Base-by-base conservation (phyloP, 2,329 filamentous ascomycete species). In the Sarocladiaceae sp. region DNA sequence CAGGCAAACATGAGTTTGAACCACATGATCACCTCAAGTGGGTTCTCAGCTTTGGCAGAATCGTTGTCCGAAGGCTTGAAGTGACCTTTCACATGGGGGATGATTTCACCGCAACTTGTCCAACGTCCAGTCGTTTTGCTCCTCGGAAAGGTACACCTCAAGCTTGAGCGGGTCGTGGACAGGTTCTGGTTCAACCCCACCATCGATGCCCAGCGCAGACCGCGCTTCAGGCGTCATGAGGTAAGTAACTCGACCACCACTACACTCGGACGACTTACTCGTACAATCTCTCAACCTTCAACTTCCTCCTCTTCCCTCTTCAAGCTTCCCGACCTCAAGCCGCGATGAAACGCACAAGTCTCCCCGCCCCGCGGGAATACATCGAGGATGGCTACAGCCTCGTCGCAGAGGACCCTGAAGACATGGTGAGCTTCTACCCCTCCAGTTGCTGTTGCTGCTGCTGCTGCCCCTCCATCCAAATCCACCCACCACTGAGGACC, bases 361-460 rank as follows among this genome's bases (percentile, higher is more conserved):
- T 43, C 18, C 40, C 40, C 12, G 40, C 19, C 21, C 40, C 40
- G 13, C 40, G 40, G 10, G 40, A 43, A 27, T 43, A 6, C 18
- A 21, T 43, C 26, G 40, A 43, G 40, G 40, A 43, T 5, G 40
- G 40, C 29, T 32, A 33, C 40, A 33, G 16, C 27, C 40, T 43
- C 11, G 29, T 32, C 16, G 40, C 40, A n/a, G 68, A 70, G 44
- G 67, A 70, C 52, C 62, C 67, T 31, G 67, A 70, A 53, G 67
- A 70, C 53, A 72, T 73, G 67, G 68, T 70, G 45, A 48, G 63
- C 50, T 24, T 26, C 20, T 15, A 42, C 35, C 31, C 20, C 45
- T 21, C 35, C 34, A 33, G 26, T 24, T n/a, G n/a, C n/a, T n/a
- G n/a, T n/a, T n/a, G n/a, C n/a, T n/a, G n/a, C n/a, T n/a, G n/a